Percentiles rank a stretch among this genome's conserved stretches.
Evolutionary conservation across 2,329 filamentous ascomycete species (phyloP).

Genomic region (Aureobasidium leucospermi): DNA sequence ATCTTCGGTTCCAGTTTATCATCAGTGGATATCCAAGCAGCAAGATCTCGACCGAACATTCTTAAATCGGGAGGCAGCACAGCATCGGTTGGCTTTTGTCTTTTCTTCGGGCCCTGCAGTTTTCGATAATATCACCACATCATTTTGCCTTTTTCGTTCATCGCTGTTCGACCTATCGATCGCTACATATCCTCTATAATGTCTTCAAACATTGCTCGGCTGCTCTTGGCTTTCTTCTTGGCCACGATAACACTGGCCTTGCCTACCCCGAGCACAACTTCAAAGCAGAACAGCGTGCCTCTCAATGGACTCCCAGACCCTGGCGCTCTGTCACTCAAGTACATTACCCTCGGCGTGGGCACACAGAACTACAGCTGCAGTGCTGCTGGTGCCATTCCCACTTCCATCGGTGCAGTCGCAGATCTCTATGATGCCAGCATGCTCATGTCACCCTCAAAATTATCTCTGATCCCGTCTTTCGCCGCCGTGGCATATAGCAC

Average conservation of each 20-base stretch:
- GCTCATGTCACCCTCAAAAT: conserved; percentile 28
- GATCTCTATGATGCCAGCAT: conserved; percentile 39
- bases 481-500: conserved; percentile 6
- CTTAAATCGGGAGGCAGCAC: not conserved
- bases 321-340: conserved; percentile 18
- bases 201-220: not conserved
- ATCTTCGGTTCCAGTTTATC: not conserved
- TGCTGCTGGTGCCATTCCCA: conserved; percentile 24
- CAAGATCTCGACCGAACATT: not conserved
- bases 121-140: not conserved
- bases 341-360: conserved; percentile 55
- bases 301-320: conserved; percentile 13
- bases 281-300: not conserved
- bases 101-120: not conserved
- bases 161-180: not conserved
- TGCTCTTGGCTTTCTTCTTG: conserved; percentile 4
- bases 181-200: not conserved
- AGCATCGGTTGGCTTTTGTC: not conserved
- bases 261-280: not conserved
- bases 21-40: not conserved
- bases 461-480: not conserved
- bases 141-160: not conserved
- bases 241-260: not conserved
- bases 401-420: conserved; percentile 37
- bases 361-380: conserved; percentile 63